Base-by-base conservation (phyloP, 1,284 basidiomycete species). In the Fomitopsis betulina region DNA sequence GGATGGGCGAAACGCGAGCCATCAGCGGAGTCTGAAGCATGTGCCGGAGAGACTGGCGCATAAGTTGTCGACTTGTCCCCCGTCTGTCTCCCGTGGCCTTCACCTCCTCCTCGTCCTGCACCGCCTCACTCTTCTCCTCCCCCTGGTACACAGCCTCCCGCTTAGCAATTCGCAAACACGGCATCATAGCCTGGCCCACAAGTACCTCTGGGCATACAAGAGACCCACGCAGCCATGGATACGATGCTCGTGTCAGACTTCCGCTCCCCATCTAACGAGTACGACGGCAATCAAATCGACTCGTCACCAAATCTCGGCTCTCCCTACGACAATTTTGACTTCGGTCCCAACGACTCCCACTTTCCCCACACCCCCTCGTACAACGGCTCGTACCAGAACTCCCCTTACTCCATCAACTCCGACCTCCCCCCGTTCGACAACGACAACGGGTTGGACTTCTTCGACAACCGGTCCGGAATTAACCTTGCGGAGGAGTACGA, bases 391-490 rank as follows among this genome's bases (percentile, higher is more conserved):
- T 81, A 81, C 68, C 77, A 84, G 67, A 82, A 85, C 70, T 87
- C 86, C 0, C 86, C 86, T n/a, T 88, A 79, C 70, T 87, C 86
- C 6, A 76, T 71, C 55, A 77, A 82, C 62, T 87, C 85, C 2
- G 87, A 89, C 30, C 83, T 89, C 10, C 69, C 70, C 23, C 78
- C 78, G 58, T 83, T 82, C 70, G 76, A 76, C 67, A 74, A 73
- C 42, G 76, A 80, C 52, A 77, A 80, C 49, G 60, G 70, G 52
- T 72, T 76, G 37, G 69, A 60, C 51, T 64, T 81, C 56, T 78
- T 79, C 54, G 75, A 74, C 54, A 71, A 73, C 61, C 68, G 69
- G 32, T 71, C 73, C 35, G 68, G 63, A 50, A 67, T 75, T 50
- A 62, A 69, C 53, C 63, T 66, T 58, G 67, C 67, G 10, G 75